Conservation (phyloP, 345 rosid genomes). For the Camelina neglecta region DNA sequence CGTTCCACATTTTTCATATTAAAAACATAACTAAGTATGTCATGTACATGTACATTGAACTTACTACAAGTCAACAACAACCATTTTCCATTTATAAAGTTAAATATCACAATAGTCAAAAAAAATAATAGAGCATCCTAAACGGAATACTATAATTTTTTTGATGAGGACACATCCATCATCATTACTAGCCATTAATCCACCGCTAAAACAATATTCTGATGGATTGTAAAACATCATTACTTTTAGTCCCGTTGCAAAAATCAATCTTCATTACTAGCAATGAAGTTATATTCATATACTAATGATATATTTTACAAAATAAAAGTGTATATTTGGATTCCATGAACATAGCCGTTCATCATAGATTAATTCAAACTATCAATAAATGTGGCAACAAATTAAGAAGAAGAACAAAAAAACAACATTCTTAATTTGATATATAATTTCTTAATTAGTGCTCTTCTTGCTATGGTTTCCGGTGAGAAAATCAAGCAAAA, state of each 20-base stretch:
- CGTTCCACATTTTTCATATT: conserved; percentile 40
- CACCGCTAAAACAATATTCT: neutral
- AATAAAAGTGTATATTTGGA: neutral
- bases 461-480: conserved; percentile 30
- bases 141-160: neutral
- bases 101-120: conserved; percentile 23
- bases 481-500: conserved; percentile 44
- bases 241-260: neutral
- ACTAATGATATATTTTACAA: neutral
- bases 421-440: neutral
- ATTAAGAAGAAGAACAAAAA: neutral
- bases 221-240: neutral
- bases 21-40: conserved; percentile 26
- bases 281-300: neutral
- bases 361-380: conserved; percentile 13
- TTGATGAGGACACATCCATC: conserved; percentile 21
- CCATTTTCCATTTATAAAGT: conserved; percentile 17
- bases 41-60: conserved; percentile 38
- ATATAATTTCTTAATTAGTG: neutral
- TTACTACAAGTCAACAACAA: conserved; percentile 40
- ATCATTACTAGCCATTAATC: conserved; percentile 24
- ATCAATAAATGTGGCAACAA: conserved; percentile 14
- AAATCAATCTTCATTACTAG: neutral
- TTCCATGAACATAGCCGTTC: conserved; percentile 16
- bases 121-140: conserved; percentile 20